Percentiles rank a stretch among this genome's conserved stretches.
These are phyloP conservation scores for Tolypocladium inflatum DNA, from an alignment of 2,329 filamentous ascomycete genomes.

Conservation along the genomic window DNA sequence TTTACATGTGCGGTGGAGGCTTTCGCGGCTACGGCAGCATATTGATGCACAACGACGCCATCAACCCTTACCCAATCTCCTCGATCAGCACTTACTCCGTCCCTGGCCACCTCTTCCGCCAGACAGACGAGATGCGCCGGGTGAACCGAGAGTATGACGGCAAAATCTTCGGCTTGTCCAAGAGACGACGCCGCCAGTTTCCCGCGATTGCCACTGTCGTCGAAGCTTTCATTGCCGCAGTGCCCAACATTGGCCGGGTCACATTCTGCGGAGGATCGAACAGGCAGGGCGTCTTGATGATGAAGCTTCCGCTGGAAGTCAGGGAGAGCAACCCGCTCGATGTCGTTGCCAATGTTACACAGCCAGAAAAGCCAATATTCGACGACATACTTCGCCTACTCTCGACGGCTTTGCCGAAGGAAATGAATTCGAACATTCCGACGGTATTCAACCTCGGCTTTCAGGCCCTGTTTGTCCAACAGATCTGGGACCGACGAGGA, in stretches of 20 bases:
- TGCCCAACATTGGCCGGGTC: constrained; percentile 63
- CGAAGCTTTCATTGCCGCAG: constrained; percentile 58
- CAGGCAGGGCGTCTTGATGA: constrained; percentile 72
- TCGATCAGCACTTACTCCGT: constrained; percentile 73
- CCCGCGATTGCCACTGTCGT: constrained; percentile 76
- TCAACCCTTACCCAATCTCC: constrained; percentile 73
- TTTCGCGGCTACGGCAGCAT: constrained; percentile 88
- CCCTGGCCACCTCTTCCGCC: constrained; percentile 47
- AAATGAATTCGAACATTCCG: constrained; percentile 22
- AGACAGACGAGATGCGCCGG: constrained; percentile 40
- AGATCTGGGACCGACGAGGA: constrained; percentile 43
- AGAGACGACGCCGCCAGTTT: constrained; percentile 69
- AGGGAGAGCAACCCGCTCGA: constrained; percentile 57
- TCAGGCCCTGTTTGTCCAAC: constrained; percentile 33
- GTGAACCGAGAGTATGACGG: constrained; percentile 39
- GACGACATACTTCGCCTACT: constrained; percentile 29
- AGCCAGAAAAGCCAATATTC: constrained; percentile 18
- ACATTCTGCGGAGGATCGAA: constrained; percentile 86
- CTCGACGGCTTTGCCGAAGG: constrained; percentile 30
- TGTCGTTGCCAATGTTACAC: constrained; percentile 18
- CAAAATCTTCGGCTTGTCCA: constrained; percentile 69
- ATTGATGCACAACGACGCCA: constrained; percentile 66
- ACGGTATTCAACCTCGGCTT: constrained; percentile 34
- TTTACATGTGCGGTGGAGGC: constrained; percentile 84
- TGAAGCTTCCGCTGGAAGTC: constrained; percentile 49